Evolutionary conservation across 371 early-diverging fungal genomes (phyloP).

Genomic region (Mucor circinelloides): DNA sequence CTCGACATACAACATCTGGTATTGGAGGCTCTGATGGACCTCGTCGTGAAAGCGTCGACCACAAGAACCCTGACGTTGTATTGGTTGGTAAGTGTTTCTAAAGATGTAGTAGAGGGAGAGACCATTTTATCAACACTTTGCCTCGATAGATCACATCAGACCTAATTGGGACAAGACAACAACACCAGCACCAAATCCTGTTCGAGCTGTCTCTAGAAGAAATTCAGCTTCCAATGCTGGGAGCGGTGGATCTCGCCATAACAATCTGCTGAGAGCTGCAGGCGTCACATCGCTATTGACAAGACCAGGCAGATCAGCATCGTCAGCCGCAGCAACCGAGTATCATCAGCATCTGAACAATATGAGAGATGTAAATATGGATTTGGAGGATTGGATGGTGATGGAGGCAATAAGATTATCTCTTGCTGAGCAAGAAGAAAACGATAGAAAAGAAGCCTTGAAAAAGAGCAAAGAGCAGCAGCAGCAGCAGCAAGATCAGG

Average conservation of each 20-base stretch:
- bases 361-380: slow-evolving; percentile 75
- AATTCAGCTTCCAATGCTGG: slow-evolving; percentile 45
- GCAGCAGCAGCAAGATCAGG: not conserved
- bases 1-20: slow-evolving; percentile 50
- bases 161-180: slow-evolving; percentile 67
- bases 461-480: slow-evolving; percentile 1
- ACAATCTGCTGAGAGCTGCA: slow-evolving; percentile 23
- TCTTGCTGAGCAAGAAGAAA: slow-evolving; percentile 66
- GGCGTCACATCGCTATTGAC: slow-evolving; percentile 31
- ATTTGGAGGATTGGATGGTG: slow-evolving; percentile 90
- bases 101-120: not conserved
- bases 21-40: slow-evolving; percentile 27
- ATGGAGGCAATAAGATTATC: slow-evolving; percentile 88
- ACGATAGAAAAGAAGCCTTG: slow-evolving; percentile 22
- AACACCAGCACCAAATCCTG: slow-evolving; percentile 18
- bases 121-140: not conserved
- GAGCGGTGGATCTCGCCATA: not conserved
- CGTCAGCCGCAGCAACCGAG: slow-evolving; percentile 52
- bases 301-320: slow-evolving; percentile 45
- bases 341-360: slow-evolving; percentile 63
- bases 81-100: slow-evolving; percentile 60
- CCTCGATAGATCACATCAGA: slow-evolving; percentile 70
- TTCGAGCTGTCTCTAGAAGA: slow-evolving; percentile 46
- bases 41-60: slow-evolving; percentile 61
- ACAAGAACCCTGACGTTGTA: slow-evolving; percentile 70